Evolutionary conservation across 1,284 basidiomycete genomes (phyloP).

Genomic region (Irpex sp.): DNA sequence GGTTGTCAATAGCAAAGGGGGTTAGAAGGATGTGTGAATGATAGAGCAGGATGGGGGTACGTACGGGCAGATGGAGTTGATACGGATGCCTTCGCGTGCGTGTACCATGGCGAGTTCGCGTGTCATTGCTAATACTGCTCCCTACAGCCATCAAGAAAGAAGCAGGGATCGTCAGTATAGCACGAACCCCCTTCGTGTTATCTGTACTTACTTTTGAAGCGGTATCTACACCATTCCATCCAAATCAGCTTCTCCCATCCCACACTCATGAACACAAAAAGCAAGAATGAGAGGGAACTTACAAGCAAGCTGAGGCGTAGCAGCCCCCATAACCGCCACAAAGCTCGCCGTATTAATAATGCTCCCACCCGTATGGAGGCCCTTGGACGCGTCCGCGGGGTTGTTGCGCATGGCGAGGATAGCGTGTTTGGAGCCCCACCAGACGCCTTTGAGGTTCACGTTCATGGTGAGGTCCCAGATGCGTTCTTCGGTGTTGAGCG

Average conservation of each 20-base stretch:
- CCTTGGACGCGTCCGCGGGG: constrained; percentile 75
- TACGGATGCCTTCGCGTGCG: constrained; percentile 90
- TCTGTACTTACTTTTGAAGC: constrained; percentile 67
- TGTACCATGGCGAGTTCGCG: constrained; percentile 97
- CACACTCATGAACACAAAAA: too few species aligned
- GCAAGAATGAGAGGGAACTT: constrained; percentile 9
- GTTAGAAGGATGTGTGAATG: background rate
- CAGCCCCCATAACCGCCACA: constrained; percentile 90
- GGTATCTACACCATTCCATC: constrained; percentile 51
- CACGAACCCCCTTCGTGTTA: background rate
- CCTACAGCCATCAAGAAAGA: constrained; percentile 38
- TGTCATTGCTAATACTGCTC: constrained; percentile 97
- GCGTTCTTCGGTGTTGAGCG: constrained; percentile 91
- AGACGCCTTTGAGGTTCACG: constrained; percentile 97
- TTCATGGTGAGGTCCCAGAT: constrained; percentile 95
- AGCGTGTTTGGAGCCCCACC: constrained; percentile 98
- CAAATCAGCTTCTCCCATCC: background rate
- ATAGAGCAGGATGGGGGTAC: constrained; percentile 35
- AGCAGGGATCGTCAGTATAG: background rate
- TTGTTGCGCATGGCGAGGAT: constrained; percentile 95
- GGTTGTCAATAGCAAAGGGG: constrained; percentile 3
- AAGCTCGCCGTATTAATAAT: constrained; percentile 98
- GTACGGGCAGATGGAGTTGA: constrained; percentile 95
- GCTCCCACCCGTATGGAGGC: constrained; percentile 81
- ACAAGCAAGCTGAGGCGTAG: constrained; percentile 96